These are phyloP conservation scores for Pelagophyceae sp. DNA, from an alignment of 352 stramenopile species.

Conservation along the genomic window DNA sequence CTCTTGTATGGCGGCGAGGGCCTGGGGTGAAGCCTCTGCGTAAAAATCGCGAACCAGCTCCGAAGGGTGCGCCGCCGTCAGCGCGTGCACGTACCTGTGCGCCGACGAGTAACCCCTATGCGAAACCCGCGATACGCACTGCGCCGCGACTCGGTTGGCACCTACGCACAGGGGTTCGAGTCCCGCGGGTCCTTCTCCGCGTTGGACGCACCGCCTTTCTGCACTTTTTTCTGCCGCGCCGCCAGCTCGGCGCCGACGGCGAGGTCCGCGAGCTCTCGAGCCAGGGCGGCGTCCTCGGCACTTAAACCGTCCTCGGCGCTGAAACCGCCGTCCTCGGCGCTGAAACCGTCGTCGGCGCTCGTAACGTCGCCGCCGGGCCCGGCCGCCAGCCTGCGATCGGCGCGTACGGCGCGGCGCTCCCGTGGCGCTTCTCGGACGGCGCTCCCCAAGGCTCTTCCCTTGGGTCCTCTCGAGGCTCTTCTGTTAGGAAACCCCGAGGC, in stretches of 20 bases:
- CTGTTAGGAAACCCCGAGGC: no score
- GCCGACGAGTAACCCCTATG: background rate
- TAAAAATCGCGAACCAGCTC: constrained; percentile 12
- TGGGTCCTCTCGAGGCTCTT: no score
- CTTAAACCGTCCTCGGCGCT: background rate
- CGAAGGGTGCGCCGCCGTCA: background rate
- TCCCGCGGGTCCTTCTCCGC: no score
- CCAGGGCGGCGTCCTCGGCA: background rate
- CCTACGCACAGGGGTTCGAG: background rate
- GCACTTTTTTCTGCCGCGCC: background rate
- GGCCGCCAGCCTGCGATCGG: no score
- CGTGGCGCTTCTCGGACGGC: no score
- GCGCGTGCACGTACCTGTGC: background rate
- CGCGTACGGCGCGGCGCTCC: no score
- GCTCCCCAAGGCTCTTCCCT: no score
- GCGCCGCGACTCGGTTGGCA: background rate
- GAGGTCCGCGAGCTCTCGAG: background rate
- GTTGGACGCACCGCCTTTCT: no score
- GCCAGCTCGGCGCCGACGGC: background rate
- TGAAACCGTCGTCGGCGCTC: no score
- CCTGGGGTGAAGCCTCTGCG: background rate
- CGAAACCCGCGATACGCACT: background rate
- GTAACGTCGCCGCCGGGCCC: no score
- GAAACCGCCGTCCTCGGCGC: background rate
- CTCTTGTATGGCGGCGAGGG: background rate